Conservation (phyloP, 495 filamentous ascomycete species). For the Hyaloscypha bicolor region DNA sequence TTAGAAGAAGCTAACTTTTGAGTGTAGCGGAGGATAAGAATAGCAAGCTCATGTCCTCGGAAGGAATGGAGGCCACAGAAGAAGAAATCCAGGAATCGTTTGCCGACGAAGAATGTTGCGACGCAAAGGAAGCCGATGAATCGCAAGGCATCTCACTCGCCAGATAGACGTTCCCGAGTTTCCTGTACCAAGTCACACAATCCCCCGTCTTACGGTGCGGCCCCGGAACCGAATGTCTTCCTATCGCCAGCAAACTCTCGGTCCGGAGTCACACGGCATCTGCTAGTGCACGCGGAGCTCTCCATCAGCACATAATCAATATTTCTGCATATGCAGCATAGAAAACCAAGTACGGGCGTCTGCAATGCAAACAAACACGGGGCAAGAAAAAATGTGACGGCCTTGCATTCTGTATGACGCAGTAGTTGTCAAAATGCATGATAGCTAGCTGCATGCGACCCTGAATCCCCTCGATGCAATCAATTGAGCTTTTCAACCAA, state of each 20-base stretch:
- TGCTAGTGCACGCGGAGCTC: background rate
- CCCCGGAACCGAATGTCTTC: background rate
- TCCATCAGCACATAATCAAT: too few relatives aligned
- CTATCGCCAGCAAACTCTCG: background rate
- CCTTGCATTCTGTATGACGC: background rate
- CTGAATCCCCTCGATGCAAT: too few relatives aligned
- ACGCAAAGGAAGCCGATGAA: slow-evolving; percentile 24
- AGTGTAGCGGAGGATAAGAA: slow-evolving; percentile 71
- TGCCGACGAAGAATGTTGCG: slow-evolving; percentile 37
- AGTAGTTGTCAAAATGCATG: background rate
- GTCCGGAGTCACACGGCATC: background rate
- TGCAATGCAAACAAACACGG: background rate
- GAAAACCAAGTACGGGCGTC: too few relatives aligned
- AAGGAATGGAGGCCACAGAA: slow-evolving; percentile 66
- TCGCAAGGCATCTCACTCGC: slow-evolving; percentile 12
- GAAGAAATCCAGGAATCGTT: slow-evolving; percentile 48
- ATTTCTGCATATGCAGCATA: too few relatives aligned
- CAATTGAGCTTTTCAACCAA: too few relatives aligned
- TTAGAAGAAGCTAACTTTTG: slow-evolving; percentile 10
- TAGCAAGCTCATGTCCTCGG: slow-evolving; percentile 84
- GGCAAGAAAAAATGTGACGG: background rate
- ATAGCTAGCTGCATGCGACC: background rate
- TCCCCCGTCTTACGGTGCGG: background rate
- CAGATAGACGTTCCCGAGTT: background rate
- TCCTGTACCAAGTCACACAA: background rate